A percentile compares a stretch with the other conserved stretches of the same genome.
These are phyloP conservation scores for Pleurotus platypus DNA, from an alignment of 768 basidiomycete species.

Conservation along the genomic window DNA sequence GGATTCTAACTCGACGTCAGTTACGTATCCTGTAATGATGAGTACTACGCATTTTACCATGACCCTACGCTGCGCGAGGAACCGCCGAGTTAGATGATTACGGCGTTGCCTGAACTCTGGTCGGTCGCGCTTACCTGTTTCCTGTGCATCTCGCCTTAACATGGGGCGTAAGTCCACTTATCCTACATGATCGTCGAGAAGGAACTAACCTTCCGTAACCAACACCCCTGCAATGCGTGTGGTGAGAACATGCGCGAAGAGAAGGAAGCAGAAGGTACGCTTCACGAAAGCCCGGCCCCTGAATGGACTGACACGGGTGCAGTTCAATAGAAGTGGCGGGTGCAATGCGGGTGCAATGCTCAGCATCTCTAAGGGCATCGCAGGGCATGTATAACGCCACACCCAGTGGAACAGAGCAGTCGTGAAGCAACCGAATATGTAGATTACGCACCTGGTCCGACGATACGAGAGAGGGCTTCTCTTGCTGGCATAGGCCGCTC, in stretches of 20 bases:
- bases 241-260: not conserved
- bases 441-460: conserved; percentile 20
- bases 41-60: not conserved
- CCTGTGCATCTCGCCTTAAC: conserved; percentile 5
- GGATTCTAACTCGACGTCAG: not conserved
- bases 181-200: too few species aligned
- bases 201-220: conserved; percentile 5
- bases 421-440: not conserved
- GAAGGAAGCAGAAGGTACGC: not conserved
- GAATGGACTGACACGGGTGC: not conserved
- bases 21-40: not conserved
- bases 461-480: conserved; percentile 20
- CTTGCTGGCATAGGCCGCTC: conserved; percentile 34
- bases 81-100: not conserved
- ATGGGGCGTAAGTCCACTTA: too few species aligned
- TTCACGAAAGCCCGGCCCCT: not conserved
- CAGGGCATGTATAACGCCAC: too few species aligned
- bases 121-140: not conserved
- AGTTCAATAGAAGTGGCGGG: not conserved
- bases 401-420: not conserved
- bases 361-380: not conserved
- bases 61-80: conserved; percentile 1
- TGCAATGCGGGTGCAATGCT: conserved; percentile 2
- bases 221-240: not conserved
- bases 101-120: not conserved